A percentile compares a stretch with the other conserved stretches of the same genome.
Conservation (phyloP, 352 stramenopile genomes). For the Plasmopara muralis region DNA sequence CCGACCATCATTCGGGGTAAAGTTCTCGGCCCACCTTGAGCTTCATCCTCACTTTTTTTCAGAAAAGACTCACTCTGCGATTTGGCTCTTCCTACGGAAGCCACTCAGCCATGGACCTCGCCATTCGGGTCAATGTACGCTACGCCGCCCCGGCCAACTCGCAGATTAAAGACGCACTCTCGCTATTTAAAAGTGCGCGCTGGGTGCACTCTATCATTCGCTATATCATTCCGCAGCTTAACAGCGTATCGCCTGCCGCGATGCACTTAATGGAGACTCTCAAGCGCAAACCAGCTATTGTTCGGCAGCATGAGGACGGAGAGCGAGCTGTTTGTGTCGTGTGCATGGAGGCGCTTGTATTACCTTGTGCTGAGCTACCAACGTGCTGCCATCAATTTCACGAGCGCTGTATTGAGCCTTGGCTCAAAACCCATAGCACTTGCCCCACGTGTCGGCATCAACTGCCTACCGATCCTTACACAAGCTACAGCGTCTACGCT, state of each 20-base stretch:
- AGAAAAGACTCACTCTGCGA: conserved; percentile 25
- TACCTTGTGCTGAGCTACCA: conserved; percentile 54
- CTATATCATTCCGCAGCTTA: conserved; percentile 86
- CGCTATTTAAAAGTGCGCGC: conserved; percentile 83
- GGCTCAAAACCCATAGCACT: conserved; percentile 83
- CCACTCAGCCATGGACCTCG: conserved; percentile 57
- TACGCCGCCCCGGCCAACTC: conserved; percentile 80
- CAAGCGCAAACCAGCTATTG: conserved; percentile 33
- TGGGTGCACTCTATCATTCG: conserved; percentile 88
- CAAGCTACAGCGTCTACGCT: conserved; percentile 86
- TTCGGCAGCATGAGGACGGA: conserved; percentile 19
- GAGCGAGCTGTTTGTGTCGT: conserved; percentile 53
- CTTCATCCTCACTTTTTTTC: background rate
- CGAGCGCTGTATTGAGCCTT: conserved; percentile 70
- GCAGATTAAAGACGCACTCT: conserved; percentile 82
- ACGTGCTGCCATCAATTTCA: conserved; percentile 80
- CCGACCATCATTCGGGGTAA: conserved; percentile 17
- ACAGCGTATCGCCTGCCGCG: conserved; percentile 69
- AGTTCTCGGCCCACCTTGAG: conserved; percentile 1
- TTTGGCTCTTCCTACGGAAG: background rate
- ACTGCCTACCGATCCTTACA: conserved; percentile 68
- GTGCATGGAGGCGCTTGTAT: conserved; percentile 70
- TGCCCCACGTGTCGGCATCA: conserved; percentile 79
- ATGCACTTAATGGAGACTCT: conserved; percentile 54
- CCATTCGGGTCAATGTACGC: conserved; percentile 84